phyloP scores from a whole-genome alignment of 495 filamentous ascomycete species.

The Penicillium maclennaniae region DNA sequence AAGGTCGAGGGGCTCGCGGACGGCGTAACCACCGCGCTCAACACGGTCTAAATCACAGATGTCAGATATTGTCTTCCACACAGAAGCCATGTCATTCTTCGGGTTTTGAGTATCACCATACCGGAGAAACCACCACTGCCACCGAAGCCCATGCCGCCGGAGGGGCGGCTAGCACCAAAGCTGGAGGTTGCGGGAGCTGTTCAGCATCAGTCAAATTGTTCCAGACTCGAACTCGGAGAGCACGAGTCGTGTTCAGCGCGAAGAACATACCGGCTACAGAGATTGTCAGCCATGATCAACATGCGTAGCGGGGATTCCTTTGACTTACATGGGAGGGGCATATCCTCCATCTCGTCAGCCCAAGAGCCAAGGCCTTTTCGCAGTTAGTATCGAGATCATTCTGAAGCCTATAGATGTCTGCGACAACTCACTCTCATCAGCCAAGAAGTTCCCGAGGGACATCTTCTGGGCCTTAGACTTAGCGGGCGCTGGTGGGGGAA shows the following conservation, averaged over 20 bases:
- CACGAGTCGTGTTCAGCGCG: constrained; percentile 1
- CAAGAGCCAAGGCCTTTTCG: constrained; percentile 80
- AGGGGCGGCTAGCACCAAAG: constrained; percentile 42
- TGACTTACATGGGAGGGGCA: constrained; percentile 65
- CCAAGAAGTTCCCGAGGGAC: constrained; percentile 86
- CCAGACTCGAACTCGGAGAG: neutral
- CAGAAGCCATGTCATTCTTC: neutral
- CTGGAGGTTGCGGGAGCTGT: constrained; percentile 35
- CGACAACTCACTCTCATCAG: constrained; percentile 67
- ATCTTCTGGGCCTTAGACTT: constrained; percentile 93
- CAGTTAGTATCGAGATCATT: constrained; percentile 31
- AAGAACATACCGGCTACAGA: constrained; percentile 38
- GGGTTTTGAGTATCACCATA: constrained; percentile 1
- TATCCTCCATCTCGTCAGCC: constrained; percentile 97
- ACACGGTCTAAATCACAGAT: constrained; percentile 30
- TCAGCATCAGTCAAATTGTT: constrained; percentile 8
- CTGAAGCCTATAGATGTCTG: constrained; percentile 3
- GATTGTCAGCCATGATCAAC: constrained; percentile 17
- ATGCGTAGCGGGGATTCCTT: constrained; percentile 10
- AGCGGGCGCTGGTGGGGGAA: constrained; percentile 58
- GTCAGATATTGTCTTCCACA: constrained; percentile 14
- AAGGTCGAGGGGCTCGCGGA: constrained; percentile 78
- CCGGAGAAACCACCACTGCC: constrained; percentile 1
- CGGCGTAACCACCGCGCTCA: constrained; percentile 54
- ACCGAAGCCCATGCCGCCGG: constrained; percentile 45